Evolutionary conservation across 164 flowering plant genomes (phyloP).

Genomic region (Warburgia ugandensis): DNA sequence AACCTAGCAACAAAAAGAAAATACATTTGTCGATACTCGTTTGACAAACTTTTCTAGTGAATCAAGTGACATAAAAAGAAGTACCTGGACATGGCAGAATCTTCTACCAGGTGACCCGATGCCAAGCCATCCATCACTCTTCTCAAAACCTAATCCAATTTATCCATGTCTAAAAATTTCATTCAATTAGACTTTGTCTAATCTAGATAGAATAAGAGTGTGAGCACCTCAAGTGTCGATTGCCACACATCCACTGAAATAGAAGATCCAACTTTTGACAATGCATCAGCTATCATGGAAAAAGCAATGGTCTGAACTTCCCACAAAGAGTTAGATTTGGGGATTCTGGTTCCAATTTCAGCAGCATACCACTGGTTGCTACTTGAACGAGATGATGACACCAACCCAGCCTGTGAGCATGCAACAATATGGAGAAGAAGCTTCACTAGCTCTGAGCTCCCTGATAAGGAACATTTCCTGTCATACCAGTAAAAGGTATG

Average conservation of each 20-base stretch:
- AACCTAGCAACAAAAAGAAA: slow-evolving; percentile 41
- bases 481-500: slow-evolving; percentile 21
- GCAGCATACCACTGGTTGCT: slow-evolving; percentile 19
- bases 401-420: slow-evolving; percentile 30
- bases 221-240: slow-evolving; percentile 55
- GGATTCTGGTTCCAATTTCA: slow-evolving; percentile 18
- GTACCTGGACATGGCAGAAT: slow-evolving; percentile 54
- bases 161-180: neutral
- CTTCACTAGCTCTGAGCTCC: slow-evolving; percentile 36
- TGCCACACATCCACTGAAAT: slow-evolving; percentile 58
- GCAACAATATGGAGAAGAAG: slow-evolving; percentile 48
- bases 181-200: neutral
- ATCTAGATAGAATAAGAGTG: neutral
- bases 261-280: slow-evolving; percentile 46
- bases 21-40: neutral
- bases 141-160: slow-evolving; percentile 51
- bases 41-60: neutral
- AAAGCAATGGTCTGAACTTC: slow-evolving; percentile 50
- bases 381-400: slow-evolving; percentile 16
- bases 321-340: slow-evolving; percentile 33
- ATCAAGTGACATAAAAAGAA: neutral
- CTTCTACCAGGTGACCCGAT: slow-evolving; percentile 46
- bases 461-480: slow-evolving; percentile 26
- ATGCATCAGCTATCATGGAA: slow-evolving; percentile 56
- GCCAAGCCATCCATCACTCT: slow-evolving; percentile 63